phyloP scores from a whole-genome alignment of 345 rosid genomes.

The Sisymbrium irio region DNA sequence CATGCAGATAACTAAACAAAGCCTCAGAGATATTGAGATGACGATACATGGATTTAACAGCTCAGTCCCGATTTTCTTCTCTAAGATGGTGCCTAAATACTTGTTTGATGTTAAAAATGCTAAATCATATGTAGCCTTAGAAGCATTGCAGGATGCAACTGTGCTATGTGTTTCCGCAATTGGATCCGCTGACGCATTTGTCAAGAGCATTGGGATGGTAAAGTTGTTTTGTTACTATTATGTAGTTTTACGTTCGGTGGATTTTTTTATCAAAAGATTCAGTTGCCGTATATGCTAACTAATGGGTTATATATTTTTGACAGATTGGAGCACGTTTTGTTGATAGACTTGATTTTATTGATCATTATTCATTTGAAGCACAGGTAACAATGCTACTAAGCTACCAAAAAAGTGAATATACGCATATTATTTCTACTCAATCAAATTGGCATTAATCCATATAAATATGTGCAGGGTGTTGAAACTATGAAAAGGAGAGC shows the following conservation, averaged over 20 bases:
- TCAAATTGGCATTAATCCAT: neutral
- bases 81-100: slow-evolving; percentile 56
- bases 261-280: neutral
- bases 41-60: slow-evolving; percentile 47
- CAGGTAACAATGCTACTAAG: slow-evolving; percentile 42
- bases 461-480: slow-evolving; percentile 48
- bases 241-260: neutral
- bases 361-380: slow-evolving; percentile 56
- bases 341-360: slow-evolving; percentile 67
- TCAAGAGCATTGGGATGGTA: slow-evolving; percentile 53
- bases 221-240: neutral
- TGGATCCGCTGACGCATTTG: slow-evolving; percentile 71
- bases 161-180: slow-evolving; percentile 74
- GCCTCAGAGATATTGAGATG: slow-evolving; percentile 46
- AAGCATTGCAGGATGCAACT: slow-evolving; percentile 31
- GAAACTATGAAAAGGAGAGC: slow-evolving; percentile 49
- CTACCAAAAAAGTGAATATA: neutral
- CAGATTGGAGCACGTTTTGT: slow-evolving; percentile 66
- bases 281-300: neutral
- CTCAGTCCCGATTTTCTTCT: slow-evolving; percentile 52
- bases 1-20: slow-evolving; percentile 49
- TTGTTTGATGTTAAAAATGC: slow-evolving; percentile 51
- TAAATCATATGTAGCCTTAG: slow-evolving; percentile 39
- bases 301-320: slow-evolving; percentile 17
- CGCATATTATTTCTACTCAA: neutral